A percentile compares a stretch with the other conserved stretches of the same genome.
Evolutionary conservation across 75 land plant species (phyloP).

Genomic region (Isoetes taiwanensis): DNA sequence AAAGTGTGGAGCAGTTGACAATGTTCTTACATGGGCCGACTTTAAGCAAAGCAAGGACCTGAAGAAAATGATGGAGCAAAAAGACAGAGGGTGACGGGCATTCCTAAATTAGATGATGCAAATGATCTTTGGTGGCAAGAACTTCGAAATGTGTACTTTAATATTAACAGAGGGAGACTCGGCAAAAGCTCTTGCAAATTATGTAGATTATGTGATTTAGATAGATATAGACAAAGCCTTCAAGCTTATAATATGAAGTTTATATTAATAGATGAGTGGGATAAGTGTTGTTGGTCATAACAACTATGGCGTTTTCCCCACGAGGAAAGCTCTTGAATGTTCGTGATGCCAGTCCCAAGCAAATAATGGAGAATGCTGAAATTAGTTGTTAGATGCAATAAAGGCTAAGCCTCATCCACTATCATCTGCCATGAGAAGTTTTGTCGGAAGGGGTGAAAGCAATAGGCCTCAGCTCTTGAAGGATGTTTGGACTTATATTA

Average conservation of each 20-base stretch:
- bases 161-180: slow-evolving; percentile 3
- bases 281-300: slow-evolving; percentile 3
- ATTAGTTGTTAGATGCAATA: too few relatives aligned
- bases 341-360: background rate
- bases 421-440: too few relatives aligned
- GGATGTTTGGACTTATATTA: too few relatives aligned
- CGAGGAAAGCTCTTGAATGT: slow-evolving; percentile 6
- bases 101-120: slow-evolving; percentile 6
- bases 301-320: background rate
- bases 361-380: slow-evolving; percentile 7
- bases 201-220: too few relatives aligned
- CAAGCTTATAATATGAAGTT: too few relatives aligned
- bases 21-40: slow-evolving; percentile 6
- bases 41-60: slow-evolving; percentile 6
- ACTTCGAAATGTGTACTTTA: background rate
- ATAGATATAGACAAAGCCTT: too few relatives aligned
- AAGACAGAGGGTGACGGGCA: background rate
- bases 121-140: slow-evolving; percentile 5
- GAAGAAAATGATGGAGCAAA: slow-evolving; percentile 5
- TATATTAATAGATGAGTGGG: background rate
- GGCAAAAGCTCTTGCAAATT: slow-evolving; percentile 4
- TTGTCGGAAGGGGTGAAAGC: too few relatives aligned
- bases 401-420: too few relatives aligned
- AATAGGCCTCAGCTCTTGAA: too few relatives aligned
- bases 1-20: slow-evolving; percentile 1